Conservation (phyloP, 148 eudicot species). For the Rhododendron vialii region DNA sequence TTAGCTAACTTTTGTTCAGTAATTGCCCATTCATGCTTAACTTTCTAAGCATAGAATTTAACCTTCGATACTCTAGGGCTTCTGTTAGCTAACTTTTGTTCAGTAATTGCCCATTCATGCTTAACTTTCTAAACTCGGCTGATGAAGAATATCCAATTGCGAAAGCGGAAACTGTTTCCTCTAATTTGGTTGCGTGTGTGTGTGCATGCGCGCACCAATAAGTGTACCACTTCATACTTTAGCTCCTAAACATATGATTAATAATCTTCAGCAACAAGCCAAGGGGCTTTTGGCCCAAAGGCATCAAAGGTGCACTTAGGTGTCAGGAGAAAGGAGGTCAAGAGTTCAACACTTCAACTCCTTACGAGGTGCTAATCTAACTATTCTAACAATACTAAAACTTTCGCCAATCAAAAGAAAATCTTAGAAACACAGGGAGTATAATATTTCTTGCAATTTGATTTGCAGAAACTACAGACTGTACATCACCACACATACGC, state of each 20-base stretch:
- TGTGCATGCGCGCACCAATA: background rate
- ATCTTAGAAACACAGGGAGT: no score
- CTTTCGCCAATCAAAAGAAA: no score
- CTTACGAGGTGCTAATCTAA: background rate
- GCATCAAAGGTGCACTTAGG: no score
- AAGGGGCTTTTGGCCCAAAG: no score
- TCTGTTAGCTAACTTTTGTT: background rate
- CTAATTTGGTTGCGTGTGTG: background rate
- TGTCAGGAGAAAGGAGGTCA: no score
- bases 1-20: background rate
- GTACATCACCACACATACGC: no score
- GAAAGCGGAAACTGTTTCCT: background rate
- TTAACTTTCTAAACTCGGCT: background rate
- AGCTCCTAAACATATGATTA: background rate
- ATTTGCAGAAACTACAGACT: no score
- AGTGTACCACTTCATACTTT: background rate
- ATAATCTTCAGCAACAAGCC: no score
- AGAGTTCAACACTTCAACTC: background rate
- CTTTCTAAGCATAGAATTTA: background rate
- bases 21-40: background rate
- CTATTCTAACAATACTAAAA: background rate
- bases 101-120: background rate
- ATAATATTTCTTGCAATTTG: no score
- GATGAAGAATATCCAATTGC: background rate
- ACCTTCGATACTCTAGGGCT: background rate